phyloP scores from a whole-genome alignment of 345 rosid species.

The Rhodamnia argentea region DNA sequence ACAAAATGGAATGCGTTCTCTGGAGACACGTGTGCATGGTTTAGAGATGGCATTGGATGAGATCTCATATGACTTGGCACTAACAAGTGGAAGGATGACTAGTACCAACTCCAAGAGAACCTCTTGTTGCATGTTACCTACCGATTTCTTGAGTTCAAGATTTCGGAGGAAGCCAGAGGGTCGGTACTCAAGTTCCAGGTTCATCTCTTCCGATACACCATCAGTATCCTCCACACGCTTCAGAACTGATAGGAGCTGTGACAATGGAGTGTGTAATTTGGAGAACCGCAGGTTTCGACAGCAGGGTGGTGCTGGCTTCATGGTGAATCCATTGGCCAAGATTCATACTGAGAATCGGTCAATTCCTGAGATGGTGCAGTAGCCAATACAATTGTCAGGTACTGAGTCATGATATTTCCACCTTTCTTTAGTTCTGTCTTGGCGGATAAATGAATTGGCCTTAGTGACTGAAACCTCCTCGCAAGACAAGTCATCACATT shows the following conservation, averaged over 20 bases:
- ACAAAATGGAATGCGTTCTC: slow-evolving; percentile 64
- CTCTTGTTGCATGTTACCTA: slow-evolving; percentile 71
- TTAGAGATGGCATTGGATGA: slow-evolving; percentile 87
- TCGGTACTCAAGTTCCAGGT: slow-evolving; percentile 26
- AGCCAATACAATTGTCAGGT: neutral
- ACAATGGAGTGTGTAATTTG: slow-evolving; percentile 17
- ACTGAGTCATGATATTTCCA: neutral
- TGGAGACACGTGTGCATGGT: slow-evolving; percentile 85
- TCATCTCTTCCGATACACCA: slow-evolving; percentile 21
- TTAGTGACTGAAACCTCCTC: neutral
- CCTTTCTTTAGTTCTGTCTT: neutral
- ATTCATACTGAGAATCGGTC: slow-evolving; percentile 27
- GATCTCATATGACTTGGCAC: slow-evolving; percentile 84
- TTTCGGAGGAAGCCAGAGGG: slow-evolving; percentile 67
- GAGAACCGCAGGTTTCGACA: slow-evolving; percentile 42
- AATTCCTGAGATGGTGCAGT: slow-evolving; percentile 11
- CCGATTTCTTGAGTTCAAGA: slow-evolving; percentile 56
- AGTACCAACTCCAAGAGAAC: slow-evolving; percentile 25
- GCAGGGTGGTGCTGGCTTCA: slow-evolving; percentile 41
- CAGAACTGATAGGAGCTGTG: slow-evolving; percentile 22
- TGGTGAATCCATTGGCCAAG: slow-evolving; percentile 88
- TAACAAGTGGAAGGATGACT: slow-evolving; percentile 68
- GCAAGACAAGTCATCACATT: neutral
- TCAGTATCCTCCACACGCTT: slow-evolving; percentile 10
- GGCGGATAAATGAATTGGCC: neutral